phyloP scores from a whole-genome alignment of 768 basidiomycete genomes.

The Phlebiopsis flavidoalba region DNA sequence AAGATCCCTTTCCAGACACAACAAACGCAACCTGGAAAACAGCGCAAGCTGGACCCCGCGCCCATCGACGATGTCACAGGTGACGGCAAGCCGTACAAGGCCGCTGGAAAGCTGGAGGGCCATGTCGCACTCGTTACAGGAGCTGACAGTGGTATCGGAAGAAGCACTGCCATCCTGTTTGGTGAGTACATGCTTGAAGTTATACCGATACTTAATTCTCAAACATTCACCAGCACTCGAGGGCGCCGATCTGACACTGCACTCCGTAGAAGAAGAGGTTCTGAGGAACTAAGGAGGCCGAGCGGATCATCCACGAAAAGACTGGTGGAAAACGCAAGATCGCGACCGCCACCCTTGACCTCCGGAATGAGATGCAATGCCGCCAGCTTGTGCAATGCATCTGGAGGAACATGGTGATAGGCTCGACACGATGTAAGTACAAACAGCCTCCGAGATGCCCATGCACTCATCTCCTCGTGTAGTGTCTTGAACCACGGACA shows the following conservation, averaged over 20 bases:
- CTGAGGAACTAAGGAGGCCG: conserved; percentile 35
- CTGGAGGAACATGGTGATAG: conserved; percentile 29
- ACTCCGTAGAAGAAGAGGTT: conserved; percentile 28
- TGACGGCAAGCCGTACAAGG: conserved; percentile 40
- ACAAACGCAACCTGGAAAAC: conserved; percentile 23
- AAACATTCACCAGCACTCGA: conserved; percentile 24
- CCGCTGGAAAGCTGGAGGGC: conserved; percentile 41
- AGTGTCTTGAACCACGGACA: conserved; percentile 41
- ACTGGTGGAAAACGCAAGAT: conserved; percentile 33
- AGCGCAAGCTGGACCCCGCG: conserved; percentile 27
- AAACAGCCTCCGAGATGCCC: neutral
- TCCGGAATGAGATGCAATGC: conserved; percentile 34
- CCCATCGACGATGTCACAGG: conserved; percentile 37
- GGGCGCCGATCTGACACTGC: conserved; percentile 31
- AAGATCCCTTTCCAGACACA: conserved; percentile 28
- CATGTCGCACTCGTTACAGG: conserved; percentile 47
- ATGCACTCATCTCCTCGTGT: neutral
- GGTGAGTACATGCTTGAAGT: conserved; percentile 16
- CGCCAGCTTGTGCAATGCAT: conserved; percentile 31
- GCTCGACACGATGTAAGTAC: conserved; percentile 35
- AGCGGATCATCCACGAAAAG: conserved; percentile 32
- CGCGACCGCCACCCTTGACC: conserved; percentile 32
- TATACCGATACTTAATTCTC: neutral
- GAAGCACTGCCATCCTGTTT: conserved; percentile 37
- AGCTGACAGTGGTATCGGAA: conserved; percentile 45